Evolutionary conservation across 2,329 filamentous ascomycete species (phyloP), one percentile per base, ranked within the genome.

Genomic region (Lachnellula cervina): DNA sequence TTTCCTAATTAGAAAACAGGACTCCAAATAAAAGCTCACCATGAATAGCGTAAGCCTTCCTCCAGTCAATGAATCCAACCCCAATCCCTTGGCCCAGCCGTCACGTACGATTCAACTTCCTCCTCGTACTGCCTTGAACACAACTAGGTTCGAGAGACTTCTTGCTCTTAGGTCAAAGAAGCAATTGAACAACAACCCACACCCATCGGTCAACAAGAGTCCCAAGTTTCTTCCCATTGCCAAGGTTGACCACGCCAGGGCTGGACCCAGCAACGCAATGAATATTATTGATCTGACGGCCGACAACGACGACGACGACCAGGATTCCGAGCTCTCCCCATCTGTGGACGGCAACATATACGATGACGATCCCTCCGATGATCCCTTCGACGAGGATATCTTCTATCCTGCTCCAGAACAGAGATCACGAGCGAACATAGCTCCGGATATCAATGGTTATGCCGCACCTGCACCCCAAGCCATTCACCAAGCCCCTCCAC

Each of bases 201-300:
- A 7, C 28, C 8, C 8, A n/a, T n/a, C n/a, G 28, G 28, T 32
- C 28, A 8, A 32, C 1, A 8, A 32, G 28, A 32, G 19, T 4
- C 9, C 19, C 42, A 44, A 44, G 42, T 14, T 14, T 16, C 14
- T 14, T 19, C 19, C 19, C n/a, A 35, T 8, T 25, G 14, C 37
- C 37, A 51, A 28, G 21, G 6, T 11, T 23, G 21, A 38, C 21
- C 43, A n/a, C 42, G 42, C 34, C 38, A 34, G 17, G 21, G 17
- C 25, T 42, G 32, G 25, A 9, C 6, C 45, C 47, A 19, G 19
- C 38, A 23, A 14, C 11, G 38, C 14, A 46, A 49, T 52, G 44
- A 37, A 55, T 11, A n/a, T 58, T 19, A 53, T 58, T 34, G 44
- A 58, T 34, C 23, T 55, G 19, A 44, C 49, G 17, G 55, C 52